Conservation (phyloP, 2,329 filamentous ascomycete genomes). For the Pestalotiopsis sp. region DNA sequence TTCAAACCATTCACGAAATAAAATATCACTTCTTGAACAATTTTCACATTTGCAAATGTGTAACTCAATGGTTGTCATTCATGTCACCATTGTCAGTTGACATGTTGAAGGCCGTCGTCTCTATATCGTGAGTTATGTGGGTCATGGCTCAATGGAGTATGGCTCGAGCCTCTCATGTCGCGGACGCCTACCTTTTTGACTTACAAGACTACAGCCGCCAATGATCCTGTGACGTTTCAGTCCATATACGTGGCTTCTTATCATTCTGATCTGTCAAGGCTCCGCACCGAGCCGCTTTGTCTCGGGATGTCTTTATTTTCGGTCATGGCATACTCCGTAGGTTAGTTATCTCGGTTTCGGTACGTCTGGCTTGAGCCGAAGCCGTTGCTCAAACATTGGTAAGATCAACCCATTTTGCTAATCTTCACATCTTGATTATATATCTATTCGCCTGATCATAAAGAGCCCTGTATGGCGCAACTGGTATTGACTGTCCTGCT, state of each 20-base stretch:
- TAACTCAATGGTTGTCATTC: neutral
- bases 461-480: no score
- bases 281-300: neutral
- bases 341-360: neutral
- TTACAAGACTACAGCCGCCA: neutral
- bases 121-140: neutral
- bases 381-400: neutral
- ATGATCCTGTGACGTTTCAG: neutral
- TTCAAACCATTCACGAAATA: neutral
- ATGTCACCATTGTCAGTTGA: neutral
- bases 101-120: neutral
- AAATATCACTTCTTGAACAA: neutral
- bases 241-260: neutral
- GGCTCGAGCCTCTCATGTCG: neutral
- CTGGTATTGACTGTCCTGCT: no score
- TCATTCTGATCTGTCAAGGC: neutral
- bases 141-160: neutral
- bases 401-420: neutral
- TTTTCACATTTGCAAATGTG: neutral
- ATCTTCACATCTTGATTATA: neutral
- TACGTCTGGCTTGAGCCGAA: neutral
- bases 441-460: no score
- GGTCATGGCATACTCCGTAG: neutral
- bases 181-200: neutral
- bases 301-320: neutral